These are phyloP conservation scores for Candida ficus DNA, from an alignment of 805 yeast species.

Conservation along the genomic window DNA sequence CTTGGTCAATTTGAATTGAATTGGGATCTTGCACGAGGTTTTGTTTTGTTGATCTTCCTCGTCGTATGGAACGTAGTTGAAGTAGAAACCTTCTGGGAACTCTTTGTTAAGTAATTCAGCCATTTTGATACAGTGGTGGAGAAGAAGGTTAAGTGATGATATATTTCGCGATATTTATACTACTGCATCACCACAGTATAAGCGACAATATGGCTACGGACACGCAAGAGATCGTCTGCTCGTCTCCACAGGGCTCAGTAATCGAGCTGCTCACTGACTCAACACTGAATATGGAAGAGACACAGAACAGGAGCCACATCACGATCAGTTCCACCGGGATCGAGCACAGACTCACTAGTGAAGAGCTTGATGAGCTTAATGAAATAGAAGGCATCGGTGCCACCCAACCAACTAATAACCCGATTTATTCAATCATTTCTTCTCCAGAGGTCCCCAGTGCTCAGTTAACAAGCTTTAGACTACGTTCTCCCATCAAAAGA, in stretches of 20 bases:
- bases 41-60: slow-evolving; percentile 23
- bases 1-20: slow-evolving; percentile 19
- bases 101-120: slow-evolving; percentile 19
- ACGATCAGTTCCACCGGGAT: slow-evolving; percentile 1
- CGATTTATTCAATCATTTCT: background rate
- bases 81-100: slow-evolving; percentile 26
- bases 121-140: slow-evolving; percentile 8
- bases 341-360: background rate
- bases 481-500: slow-evolving; percentile 20
- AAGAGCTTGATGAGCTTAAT: background rate
- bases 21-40: slow-evolving; percentile 23
- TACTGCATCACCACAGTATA: background rate
- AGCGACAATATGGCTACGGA: too few relatives aligned
- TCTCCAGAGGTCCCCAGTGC: slow-evolving; percentile 17
- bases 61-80: slow-evolving; percentile 25
- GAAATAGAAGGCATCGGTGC: too few relatives aligned
- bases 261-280: slow-evolving; percentile 14
- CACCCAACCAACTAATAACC: too few relatives aligned
- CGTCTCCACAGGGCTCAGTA: slow-evolving; percentile 17
- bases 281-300: slow-evolving; percentile 5
- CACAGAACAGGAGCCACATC: slow-evolving; percentile 7
- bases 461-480: slow-evolving; percentile 22
- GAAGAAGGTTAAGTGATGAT: background rate
- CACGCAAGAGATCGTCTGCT: slow-evolving; percentile 4
- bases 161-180: background rate